These are phyloP conservation scores for Esteya vermicola DNA, from an alignment of 2,329 filamentous ascomycete species.

Conservation along the genomic window DNA sequence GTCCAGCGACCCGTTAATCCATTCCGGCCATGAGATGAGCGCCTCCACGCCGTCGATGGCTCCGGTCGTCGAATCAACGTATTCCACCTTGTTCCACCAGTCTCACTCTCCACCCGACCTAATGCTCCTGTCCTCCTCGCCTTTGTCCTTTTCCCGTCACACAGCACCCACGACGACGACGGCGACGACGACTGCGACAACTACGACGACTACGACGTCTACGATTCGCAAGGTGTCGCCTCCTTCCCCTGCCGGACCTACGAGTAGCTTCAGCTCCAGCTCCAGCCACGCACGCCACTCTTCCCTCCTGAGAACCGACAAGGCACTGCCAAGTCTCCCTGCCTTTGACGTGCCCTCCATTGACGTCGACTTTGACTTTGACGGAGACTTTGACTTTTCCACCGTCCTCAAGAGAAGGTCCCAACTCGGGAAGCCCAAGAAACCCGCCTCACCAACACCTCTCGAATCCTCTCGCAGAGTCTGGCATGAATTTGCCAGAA, in stretches of 20 bases:
- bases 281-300: constrained; percentile 1
- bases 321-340: constrained; percentile 21
- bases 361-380: constrained; percentile 33
- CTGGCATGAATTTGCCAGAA: constrained; percentile 8
- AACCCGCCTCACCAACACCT: background rate
- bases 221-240: no score
- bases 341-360: constrained; percentile 39
- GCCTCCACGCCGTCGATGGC: constrained; percentile 24
- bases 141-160: constrained; percentile 8
- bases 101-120: constrained; percentile 21
- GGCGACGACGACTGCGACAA: no score
- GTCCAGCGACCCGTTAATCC: constrained; percentile 1
- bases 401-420: constrained; percentile 20
- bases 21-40: constrained; percentile 26
- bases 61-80: constrained; percentile 23
- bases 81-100: constrained; percentile 16
- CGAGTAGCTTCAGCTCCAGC: constrained; percentile 4
- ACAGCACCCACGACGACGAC: constrained; percentile 1
- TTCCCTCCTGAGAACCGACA: constrained; percentile 1
- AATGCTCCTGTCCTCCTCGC: constrained; percentile 11
- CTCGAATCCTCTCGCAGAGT: constrained; percentile 3
- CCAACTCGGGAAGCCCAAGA: background rate
- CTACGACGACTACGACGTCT: no score
- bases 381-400: constrained; percentile 37
- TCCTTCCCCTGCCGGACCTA: no score